Base-by-base conservation (phyloP, 208 protist genomes). In the Novymonas esmeraldas region DNA sequence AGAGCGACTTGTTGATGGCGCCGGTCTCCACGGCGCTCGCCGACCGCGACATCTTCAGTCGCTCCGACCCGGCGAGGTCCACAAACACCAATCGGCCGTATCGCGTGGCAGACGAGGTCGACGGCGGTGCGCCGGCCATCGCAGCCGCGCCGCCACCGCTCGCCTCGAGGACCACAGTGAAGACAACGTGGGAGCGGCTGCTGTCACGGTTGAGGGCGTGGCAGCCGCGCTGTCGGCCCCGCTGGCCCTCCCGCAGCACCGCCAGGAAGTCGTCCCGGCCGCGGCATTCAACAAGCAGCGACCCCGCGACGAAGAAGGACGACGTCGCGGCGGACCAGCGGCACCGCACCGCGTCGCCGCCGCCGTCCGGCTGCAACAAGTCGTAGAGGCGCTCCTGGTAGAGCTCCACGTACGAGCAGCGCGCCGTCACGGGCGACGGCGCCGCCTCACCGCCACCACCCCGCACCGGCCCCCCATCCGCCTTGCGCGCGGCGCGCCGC, bases 31-130 rank as follows among this genome's bases (percentile, higher is more conserved):
- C 62, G 11, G 13, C 65, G 36, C 79, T 85, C 31, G 59, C 68
- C 42, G 80, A 92, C 16, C 81, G 84, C n/a, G 96, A 94, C 38
- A 92, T 81, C 68, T 81, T 85, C 59, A 97, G 78, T 29, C 95
- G 74, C 78, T 98, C 95, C n/a, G 87, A 95, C 13, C 97, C 97
- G 13, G 97, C 97, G 22, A 98, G 84, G 66, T 98, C 97, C 18
- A 98, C 89, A 58, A 98, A 94, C 34, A 86, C 90, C 36, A 97
- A 58, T 59, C 97, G 97, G 20, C 85, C 89, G 48, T 85, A 80
- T 11, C 74, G 76, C 22, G 34, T 22, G 44, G 60, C 31, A n/a
- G 6, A 28, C 54, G 31, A 16, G 2, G 18, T 31, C 14, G 36
- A 11, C 39, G 20, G 18, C 26, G 13, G 33, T n/a, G 29, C 39